Percentiles rank a stretch among this genome's conserved stretches.
Evolutionary conservation across 2,329 filamentous ascomycete genomes (phyloP).

Genomic region (Raffaelea arxii): DNA sequence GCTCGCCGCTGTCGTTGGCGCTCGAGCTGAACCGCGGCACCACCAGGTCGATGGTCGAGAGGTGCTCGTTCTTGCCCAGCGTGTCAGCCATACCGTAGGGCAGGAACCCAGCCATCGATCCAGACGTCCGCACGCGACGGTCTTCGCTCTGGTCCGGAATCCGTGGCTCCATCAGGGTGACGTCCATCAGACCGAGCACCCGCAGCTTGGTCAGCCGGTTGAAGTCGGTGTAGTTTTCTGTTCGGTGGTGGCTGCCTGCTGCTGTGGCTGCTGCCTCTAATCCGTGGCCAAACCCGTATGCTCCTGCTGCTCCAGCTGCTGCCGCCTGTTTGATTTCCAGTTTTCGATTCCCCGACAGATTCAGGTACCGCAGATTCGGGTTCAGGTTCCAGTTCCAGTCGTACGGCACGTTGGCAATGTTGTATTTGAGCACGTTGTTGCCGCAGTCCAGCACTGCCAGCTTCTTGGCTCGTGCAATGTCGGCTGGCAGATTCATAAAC

Average conservation of each 20-base stretch:
- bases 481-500: constrained; percentile 91
- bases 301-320: constrained; percentile 26
- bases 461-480: constrained; percentile 88
- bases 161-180: constrained; percentile 84
- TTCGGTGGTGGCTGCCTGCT: constrained; percentile 38
- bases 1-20: constrained; percentile 46
- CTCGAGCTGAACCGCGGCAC: constrained; percentile 77
- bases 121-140: constrained; percentile 88
- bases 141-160: constrained; percentile 95
- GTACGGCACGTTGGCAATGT: constrained; percentile 97
- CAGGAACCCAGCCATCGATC: constrained; percentile 82
- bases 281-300: too few relatives aligned
- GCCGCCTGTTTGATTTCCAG: constrained; percentile 74
- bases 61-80: constrained; percentile 81
- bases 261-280: not conserved
- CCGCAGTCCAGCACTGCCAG: constrained; percentile 88
- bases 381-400: constrained; percentile 99
- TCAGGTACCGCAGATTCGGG: constrained; percentile 86
- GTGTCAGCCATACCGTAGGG: constrained; percentile 98
- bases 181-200: constrained; percentile 92
- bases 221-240: constrained; percentile 75
- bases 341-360: constrained; percentile 92
- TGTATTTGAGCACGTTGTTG: constrained; percentile 94
- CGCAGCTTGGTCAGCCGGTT: constrained; percentile 73
- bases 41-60: constrained; percentile 92